phyloP scores from a whole-genome alignment of 2,329 filamentous ascomycete species.

The Penicillium paneum region DNA sequence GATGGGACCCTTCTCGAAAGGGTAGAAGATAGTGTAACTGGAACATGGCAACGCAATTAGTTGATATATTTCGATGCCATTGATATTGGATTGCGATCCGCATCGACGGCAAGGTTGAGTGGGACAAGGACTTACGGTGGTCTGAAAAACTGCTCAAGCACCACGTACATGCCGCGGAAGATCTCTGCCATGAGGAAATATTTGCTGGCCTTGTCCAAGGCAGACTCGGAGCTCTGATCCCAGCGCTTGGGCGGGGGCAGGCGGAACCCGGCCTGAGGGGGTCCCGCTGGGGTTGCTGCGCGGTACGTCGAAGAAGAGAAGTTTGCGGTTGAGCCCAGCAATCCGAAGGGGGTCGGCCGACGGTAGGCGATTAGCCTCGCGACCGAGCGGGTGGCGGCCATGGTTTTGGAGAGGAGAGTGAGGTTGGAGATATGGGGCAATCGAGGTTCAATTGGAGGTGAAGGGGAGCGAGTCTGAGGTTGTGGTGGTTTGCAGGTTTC shows the following conservation, averaged over 20 bases:
- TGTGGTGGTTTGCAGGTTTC: slow-evolving; percentile 31
- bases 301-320: slow-evolving; percentile 64
- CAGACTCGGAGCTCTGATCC: slow-evolving; percentile 74
- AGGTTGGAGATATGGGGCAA: slow-evolving; percentile 20
- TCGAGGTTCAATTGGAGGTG: slow-evolving; percentile 21
- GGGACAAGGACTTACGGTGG: slow-evolving; percentile 71
- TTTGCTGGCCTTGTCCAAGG: slow-evolving; percentile 79
- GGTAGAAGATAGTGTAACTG: slow-evolving; percentile 97
- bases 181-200: slow-evolving; percentile 97
- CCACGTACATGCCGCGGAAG: slow-evolving; percentile 95
- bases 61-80: slow-evolving; percentile 1
- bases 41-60: slow-evolving; percentile 6
- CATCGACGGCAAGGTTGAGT: slow-evolving; percentile 5
- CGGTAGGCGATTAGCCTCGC: slow-evolving; percentile 45
- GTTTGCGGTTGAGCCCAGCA: slow-evolving; percentile 51
- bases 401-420: slow-evolving; percentile 23
- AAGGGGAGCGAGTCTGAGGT: slow-evolving; percentile 22
- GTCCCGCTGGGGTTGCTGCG: slow-evolving; percentile 66
- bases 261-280: slow-evolving; percentile 78
- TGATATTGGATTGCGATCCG: slow-evolving; percentile 8
- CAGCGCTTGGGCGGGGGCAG: slow-evolving; percentile 70
- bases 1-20: slow-evolving; percentile 98
- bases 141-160: slow-evolving; percentile 96
- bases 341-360: slow-evolving; percentile 34
- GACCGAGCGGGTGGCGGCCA: slow-evolving; percentile 47